Evolutionary conservation across 1,139 yeast species (phyloP), one percentile per base, ranked within the genome.

Genomic region (Geotrichum reessii): DNA sequence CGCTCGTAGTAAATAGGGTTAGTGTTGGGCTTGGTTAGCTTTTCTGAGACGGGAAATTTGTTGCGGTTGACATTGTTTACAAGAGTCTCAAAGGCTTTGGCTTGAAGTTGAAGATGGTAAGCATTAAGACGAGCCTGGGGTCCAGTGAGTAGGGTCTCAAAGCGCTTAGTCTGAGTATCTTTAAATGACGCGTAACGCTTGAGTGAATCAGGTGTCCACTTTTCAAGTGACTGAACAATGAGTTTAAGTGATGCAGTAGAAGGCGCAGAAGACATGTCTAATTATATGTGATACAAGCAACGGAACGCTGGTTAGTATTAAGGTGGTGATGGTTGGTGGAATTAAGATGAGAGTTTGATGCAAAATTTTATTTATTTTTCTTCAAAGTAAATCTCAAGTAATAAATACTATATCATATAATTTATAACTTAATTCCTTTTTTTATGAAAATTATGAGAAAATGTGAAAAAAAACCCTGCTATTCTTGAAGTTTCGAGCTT

Each of bases 1-100:
- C 95, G 79, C 49, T 78, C 79, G 69, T 91, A 91, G 69, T 91
- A 91, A 54, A 79, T 74, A 1, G 96, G 92, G 70, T 90, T 88
- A 1, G 97, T 96, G 68, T 85, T 84, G 33, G 97, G 97, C 65
- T 74, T 78, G 67, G 82, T 74, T 63, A 91, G 73, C 70, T 86
- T 86, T 56, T 84, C 86, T 11, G 69, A 56, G 14, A 69, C 66
- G n/a, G 70, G 65, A 27, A 59, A 59, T 25, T 46, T 40, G 46
- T 59, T 57, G 48, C 57, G 59, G 56, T 68, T 66, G 19, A 61
- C 53, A 56, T 69, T 65, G 47, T 64, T 57, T 9, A 60, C 61
- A 3, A 73, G 61, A 3, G 59, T 59, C n/a, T 61, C 58, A 4
- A 70, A 66, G 1, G 74, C 68, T 4, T 56, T 58, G 11, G 67